Percentiles rank a stretch among this genome's conserved stretches.
Conservation (phyloP, 148 eudicot species). For the Dianthus caryophyllus region DNA sequence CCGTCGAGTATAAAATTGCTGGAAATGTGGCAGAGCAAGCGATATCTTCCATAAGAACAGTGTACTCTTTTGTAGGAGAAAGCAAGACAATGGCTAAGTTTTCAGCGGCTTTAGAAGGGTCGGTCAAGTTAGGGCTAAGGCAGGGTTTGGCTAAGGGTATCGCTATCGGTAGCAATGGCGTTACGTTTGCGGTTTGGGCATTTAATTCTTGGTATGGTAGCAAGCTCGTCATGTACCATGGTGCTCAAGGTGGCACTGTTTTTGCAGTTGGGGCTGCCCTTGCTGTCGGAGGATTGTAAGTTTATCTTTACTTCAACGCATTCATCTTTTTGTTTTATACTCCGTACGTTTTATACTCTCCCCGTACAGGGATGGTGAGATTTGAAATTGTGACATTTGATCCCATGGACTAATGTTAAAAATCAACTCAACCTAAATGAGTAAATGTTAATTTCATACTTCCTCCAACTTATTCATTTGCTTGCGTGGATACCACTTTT, state of each 20-base stretch:
- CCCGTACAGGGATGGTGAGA: no score
- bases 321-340: no score
- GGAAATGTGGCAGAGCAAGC: conserved; percentile 65
- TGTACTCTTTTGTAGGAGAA: conserved; percentile 79
- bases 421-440: no score
- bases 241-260: conserved; percentile 73
- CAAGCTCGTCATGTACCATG: conserved; percentile 77
- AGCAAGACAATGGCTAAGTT: conserved; percentile 49
- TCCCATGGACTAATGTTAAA: no score
- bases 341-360: no score
- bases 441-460: no score
- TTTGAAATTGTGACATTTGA: no score
- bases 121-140: conserved; percentile 56
- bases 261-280: conserved; percentile 66
- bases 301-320: not conserved
- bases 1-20: conserved; percentile 50
- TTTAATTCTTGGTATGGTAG: conserved; percentile 75
- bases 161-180: conserved; percentile 73
- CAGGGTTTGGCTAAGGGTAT: conserved; percentile 85
- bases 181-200: conserved; percentile 73
- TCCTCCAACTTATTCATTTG: no score
- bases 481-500: no score
- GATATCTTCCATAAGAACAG: conserved; percentile 70
- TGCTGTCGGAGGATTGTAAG: conserved; percentile 77
- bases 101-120: conserved; percentile 60